These are phyloP conservation scores for Tolypocladium album DNA, from an alignment of 2,329 filamentous ascomycete genomes.

Conservation along the genomic window DNA sequence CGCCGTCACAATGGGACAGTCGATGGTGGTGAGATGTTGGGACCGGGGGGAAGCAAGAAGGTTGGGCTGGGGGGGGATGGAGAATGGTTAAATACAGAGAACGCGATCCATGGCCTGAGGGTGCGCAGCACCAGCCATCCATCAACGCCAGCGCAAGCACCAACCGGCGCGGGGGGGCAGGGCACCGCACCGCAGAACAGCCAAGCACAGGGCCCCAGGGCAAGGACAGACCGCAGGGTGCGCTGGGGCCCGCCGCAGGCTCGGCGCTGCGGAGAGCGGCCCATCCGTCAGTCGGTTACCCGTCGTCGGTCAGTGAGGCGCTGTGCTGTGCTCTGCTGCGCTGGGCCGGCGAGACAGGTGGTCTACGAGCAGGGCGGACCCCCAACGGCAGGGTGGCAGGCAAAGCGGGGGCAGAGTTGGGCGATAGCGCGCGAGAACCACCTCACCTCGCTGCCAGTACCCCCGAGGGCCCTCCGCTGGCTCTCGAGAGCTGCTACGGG, in stretches of 20 bases:
- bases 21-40: constrained; percentile 1
- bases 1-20: constrained; percentile 1
- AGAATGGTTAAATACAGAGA: constrained; percentile 6
- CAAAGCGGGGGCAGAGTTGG: neutral
- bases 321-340: neutral
- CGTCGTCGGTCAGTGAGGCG: too few relatives aligned
- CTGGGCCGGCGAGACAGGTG: neutral
- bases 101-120: neutral
- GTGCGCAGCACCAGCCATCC: neutral
- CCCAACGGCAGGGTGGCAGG: neutral
- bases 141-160: neutral
- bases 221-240: neutral
- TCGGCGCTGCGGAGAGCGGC: neutral
- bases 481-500: too few relatives aligned
- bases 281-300: too few relatives aligned
- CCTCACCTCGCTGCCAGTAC: neutral
- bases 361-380: neutral
- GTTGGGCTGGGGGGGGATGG: constrained; percentile 2
- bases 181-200: neutral
- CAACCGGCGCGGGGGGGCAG: neutral
- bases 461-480: neutral
- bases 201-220: neutral
- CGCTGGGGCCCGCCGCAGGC: neutral
- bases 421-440: neutral
- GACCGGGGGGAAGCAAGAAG: constrained; percentile 1